Percentiles rank a stretch among this genome's conserved stretches.
Evolutionary conservation across 257 asterid species (phyloP).

Genomic region (Fraxinus cuspidata): DNA sequence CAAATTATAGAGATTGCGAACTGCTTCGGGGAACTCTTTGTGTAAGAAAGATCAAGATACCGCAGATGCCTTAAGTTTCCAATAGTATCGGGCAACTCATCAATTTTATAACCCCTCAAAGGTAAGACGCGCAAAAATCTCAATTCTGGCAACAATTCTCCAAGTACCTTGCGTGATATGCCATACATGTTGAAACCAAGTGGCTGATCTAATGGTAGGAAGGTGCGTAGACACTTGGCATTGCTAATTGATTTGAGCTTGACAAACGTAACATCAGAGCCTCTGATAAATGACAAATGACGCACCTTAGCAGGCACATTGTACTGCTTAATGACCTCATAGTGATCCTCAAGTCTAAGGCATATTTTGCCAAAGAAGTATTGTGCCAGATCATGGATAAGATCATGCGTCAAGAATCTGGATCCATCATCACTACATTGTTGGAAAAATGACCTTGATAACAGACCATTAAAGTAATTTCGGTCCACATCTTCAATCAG

Average conservation of each 20-base stretch:
- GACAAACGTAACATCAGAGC: slow-evolving; percentile 10
- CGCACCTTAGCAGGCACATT: slow-evolving; percentile 29
- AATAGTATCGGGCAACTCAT: slow-evolving; percentile 47
- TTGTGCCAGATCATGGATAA: slow-evolving; percentile 62
- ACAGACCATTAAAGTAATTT: slow-evolving; percentile 50
- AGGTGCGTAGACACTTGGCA: slow-evolving; percentile 41
- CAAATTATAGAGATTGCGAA: slow-evolving; percentile 42
- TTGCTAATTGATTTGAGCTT: slow-evolving; percentile 9
- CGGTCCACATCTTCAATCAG: slow-evolving; percentile 46
- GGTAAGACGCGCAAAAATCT: slow-evolving; percentile 46
- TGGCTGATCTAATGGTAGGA: slow-evolving; percentile 33
- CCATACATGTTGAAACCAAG: slow-evolving; percentile 13
- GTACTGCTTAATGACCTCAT: slow-evolving; percentile 36
- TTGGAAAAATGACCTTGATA: slow-evolving; percentile 57
- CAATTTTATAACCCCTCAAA: slow-evolving; percentile 51
- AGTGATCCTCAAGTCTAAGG: slow-evolving; percentile 48
- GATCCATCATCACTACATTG: slow-evolving; percentile 35
- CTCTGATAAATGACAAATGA: slow-evolving; percentile 42
- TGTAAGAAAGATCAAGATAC: slow-evolving; percentile 54
- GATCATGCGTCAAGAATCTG: slow-evolving; percentile 51
- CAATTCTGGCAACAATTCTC: slow-evolving; percentile 41
- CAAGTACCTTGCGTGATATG: slow-evolving; percentile 40
- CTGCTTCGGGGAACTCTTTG: slow-evolving; percentile 41
- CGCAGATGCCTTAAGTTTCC: slow-evolving; percentile 53
- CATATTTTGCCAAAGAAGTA: slow-evolving; percentile 49